Evolutionary conservation across 345 rosid species (phyloP), one percentile per base, ranked within the genome.

Genomic region (Gossypium longicalyx): DNA sequence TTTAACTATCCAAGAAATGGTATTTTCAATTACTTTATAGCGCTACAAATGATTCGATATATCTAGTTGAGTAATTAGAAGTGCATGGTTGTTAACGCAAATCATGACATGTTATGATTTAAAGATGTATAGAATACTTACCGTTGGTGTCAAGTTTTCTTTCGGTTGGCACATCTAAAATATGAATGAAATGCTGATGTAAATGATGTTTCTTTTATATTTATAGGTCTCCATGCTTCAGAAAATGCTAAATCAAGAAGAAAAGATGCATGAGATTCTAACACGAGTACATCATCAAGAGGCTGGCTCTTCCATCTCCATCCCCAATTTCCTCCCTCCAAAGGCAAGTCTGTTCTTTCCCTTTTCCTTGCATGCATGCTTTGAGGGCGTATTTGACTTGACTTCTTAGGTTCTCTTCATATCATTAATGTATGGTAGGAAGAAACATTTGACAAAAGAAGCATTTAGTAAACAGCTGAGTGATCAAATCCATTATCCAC

Each of bases 161-260:
- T 12, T 9, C 4, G 16, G 19, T 25, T 34, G 29, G 63, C 62
- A 64, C 63, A 22, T 48, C 61, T 20, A 16, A 25, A 49, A 41
- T 27, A 44, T 63, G 22, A 62, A 62, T 74, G 27, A 51, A 69
- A 60, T 48, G 56, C 44, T 19, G 25, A 20, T 73, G 29, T 53
- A 65, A 61, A 27, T 60, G 52, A 12, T 51, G 13, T 67, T 22
- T 20, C 23, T 20, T 41, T 44, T 27, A 67, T 49, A 16, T 49
- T 38, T 58, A 23, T 43, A 92, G 97, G 95, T 94, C 47, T 74
- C 80, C 51, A 82, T 84, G 79, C 92, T 94, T 74, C 85, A 86
- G 66, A 88, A 90, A 72, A 85, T 90, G 97, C 80, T 94, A 73
- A 82, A 85, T 68, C 95, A 92, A 80, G 97, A 94, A 86, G 93